phyloP scores from a whole-genome alignment of 2,329 filamentous ascomycete species.

The Xylaria hypoxylon region DNA sequence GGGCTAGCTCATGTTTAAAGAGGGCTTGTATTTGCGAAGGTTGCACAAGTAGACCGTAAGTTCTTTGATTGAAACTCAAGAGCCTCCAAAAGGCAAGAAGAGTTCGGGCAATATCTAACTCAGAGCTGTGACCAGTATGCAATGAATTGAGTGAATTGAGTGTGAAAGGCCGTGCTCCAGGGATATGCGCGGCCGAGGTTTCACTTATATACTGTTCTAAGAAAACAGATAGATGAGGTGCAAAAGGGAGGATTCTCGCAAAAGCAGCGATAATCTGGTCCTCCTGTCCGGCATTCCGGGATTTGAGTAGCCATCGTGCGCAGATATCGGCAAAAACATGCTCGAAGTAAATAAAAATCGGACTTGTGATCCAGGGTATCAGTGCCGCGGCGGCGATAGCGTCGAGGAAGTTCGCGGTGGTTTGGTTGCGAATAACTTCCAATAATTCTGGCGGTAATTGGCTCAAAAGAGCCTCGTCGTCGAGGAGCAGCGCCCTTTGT shows the following conservation, averaged over 20 bases:
- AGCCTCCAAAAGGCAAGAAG: constrained; percentile 82
- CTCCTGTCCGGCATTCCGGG: constrained; percentile 54
- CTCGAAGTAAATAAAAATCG: constrained; percentile 80
- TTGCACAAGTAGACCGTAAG: constrained; percentile 73
- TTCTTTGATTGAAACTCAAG: constrained; percentile 77
- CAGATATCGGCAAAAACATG: constrained; percentile 83
- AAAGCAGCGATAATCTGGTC: constrained; percentile 74
- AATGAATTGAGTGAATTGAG: constrained; percentile 48
- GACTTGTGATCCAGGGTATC: constrained; percentile 75
- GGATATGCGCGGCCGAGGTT: constrained; percentile 43
- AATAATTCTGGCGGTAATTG: constrained; percentile 78
- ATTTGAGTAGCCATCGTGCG: constrained; percentile 77
- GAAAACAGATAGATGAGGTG: constrained; percentile 81
- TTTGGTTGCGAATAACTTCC: constrained; percentile 72
- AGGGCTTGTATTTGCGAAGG: constrained; percentile 76
- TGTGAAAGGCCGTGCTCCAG: constrained; percentile 39
- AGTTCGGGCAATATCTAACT: constrained; percentile 50
- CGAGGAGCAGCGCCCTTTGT: constrained; percentile 67
- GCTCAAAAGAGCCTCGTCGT: constrained; percentile 64
- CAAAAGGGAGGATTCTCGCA: constrained; percentile 83
- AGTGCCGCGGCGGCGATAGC: constrained; percentile 77
- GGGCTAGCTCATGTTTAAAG: constrained; percentile 68
- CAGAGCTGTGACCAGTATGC: constrained; percentile 31
- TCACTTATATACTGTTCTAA: constrained; percentile 63
- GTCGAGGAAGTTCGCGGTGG: constrained; percentile 75